Conservation (phyloP, 306 rosid genomes). For the Corylus avellana region DNA sequence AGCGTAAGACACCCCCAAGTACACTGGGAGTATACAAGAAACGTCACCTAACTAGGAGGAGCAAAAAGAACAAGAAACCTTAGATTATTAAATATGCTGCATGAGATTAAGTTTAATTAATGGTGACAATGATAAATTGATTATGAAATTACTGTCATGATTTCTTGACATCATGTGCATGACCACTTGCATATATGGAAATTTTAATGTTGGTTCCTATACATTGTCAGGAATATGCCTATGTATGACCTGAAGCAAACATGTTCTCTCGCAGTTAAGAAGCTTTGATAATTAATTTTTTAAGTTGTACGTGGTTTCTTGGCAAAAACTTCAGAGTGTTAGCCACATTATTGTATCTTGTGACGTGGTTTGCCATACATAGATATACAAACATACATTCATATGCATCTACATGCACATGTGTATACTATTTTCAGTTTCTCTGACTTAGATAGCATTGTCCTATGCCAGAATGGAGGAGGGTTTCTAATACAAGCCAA, state of each 20-base stretch:
- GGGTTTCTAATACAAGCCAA: slow-evolving; percentile 95
- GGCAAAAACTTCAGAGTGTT: neutral
- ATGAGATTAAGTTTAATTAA: neutral
- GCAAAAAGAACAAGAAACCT: neutral
- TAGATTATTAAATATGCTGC: neutral
- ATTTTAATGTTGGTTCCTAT: neutral
- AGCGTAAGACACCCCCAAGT: no score
- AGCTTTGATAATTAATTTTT: neutral
- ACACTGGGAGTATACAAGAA: no score
- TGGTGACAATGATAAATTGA: neutral
- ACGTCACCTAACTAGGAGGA: no score
- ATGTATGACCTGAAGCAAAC: no score
- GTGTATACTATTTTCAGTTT: neutral
- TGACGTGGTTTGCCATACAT: neutral
- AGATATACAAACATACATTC: neutral
- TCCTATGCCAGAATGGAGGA: slow-evolving; percentile 47
- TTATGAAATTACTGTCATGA: neutral
- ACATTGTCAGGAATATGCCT: neutral
- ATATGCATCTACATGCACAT: neutral
- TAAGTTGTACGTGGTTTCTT: neutral
- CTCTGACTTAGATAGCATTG: neutral
- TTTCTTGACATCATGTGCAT: neutral
- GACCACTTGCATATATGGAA: neutral
- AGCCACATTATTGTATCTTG: neutral
- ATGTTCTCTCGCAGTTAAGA: neutral